phyloP scores from a whole-genome alignment of 305 asterid genomes.

The Euphrasia arctica region DNA sequence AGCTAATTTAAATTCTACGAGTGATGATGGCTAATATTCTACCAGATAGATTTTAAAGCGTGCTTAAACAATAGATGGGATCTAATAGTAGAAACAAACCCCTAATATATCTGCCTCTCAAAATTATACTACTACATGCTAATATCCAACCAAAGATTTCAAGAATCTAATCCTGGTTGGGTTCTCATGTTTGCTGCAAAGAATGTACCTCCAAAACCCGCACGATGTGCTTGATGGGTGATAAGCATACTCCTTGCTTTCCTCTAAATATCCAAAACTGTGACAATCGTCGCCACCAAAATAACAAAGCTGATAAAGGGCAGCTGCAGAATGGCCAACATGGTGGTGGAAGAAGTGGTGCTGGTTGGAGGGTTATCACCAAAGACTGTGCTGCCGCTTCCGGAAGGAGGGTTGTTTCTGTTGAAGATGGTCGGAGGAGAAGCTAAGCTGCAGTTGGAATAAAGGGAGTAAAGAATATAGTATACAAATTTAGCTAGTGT shows the following conservation, averaged over 20 bases:
- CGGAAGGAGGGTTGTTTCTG: constrained; percentile 48
- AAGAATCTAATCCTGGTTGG: constrained; percentile 6
- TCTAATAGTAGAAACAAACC: constrained; percentile 12
- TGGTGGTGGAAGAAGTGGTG: constrained; percentile 34
- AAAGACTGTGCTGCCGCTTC: constrained; percentile 40
- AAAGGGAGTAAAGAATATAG: neutral
- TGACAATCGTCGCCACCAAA: constrained; percentile 33
- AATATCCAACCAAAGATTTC: constrained; percentile 12
- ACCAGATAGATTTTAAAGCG: neutral
- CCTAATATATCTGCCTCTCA: constrained; percentile 25
- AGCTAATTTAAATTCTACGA: neutral
- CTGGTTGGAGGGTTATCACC: constrained; percentile 41
- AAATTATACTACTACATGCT: constrained; percentile 1
- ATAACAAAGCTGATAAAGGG: constrained; percentile 41
- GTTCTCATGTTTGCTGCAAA: neutral
- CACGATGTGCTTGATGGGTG: constrained; percentile 10
- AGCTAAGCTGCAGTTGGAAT: constrained; percentile 32
- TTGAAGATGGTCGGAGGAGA: constrained; percentile 45
- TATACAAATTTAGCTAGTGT: too few species aligned
- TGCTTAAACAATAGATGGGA: neutral
- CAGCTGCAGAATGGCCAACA: constrained; percentile 40
- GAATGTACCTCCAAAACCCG: constrained; percentile 26
- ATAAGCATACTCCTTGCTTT: constrained; percentile 13
- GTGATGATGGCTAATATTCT: neutral
- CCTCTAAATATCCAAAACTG: constrained; percentile 27